Percentiles rank a stretch among this genome's conserved stretches.
phyloP scores from a whole-genome alignment of 345 rosid genomes.

The thale cress (Arabidopsis thaliana) region TAIR10.1 NC_003070.9:2690001-2690500 shows the following conservation, averaged over 20 bases:
- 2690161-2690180: background rate
- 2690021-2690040: background rate
- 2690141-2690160: background rate
- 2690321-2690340: background rate
- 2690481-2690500: background rate
- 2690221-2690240: too few species aligned
- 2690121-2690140: background rate
- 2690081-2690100: constrained; percentile 4
- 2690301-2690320: background rate
- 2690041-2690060: background rate
- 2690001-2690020: background rate
- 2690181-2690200: background rate
- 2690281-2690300: background rate
- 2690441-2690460: background rate
- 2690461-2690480: background rate
- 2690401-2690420: background rate
- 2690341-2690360: background rate
- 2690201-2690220: background rate
- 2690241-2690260: background rate
- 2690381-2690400: background rate
- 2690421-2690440: background rate
- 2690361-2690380: background rate
- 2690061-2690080: background rate
- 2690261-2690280: background rate
- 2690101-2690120: background rate